A percentile compares a stretch with the other conserved stretches of the same genome.
Evolutionary conservation across 108 stramenopile genomes (phyloP).

Genomic region (Schizochytrium sp.): DNA sequence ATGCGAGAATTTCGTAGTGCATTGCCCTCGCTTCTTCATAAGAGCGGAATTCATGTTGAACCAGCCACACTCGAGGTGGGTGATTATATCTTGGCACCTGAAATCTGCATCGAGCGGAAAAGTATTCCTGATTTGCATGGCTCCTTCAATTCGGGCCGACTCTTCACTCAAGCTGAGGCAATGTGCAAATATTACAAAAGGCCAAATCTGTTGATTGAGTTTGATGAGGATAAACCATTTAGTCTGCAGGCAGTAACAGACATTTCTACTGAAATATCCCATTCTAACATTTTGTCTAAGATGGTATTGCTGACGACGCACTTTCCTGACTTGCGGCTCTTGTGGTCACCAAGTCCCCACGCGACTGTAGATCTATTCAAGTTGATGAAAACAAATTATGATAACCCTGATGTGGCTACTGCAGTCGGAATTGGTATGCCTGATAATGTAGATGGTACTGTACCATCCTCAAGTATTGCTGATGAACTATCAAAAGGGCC

Average conservation of each 20-base stretch:
- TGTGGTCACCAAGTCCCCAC: constrained; percentile 93
- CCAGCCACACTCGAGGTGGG: constrained; percentile 92
- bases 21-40: constrained; percentile 93
- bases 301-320: constrained; percentile 85
- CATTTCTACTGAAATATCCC: constrained; percentile 84
- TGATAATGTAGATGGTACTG: constrained; percentile 65
- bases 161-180: constrained; percentile 90
- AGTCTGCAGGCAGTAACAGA: constrained; percentile 84
- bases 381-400: constrained; percentile 83
- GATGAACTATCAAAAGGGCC: not conserved
- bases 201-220: constrained; percentile 91
- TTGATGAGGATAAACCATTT: constrained; percentile 90
- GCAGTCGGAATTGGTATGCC: constrained; percentile 85
- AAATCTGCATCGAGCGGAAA: constrained; percentile 95
- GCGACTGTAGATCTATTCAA: constrained; percentile 92
- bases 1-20: constrained; percentile 96
- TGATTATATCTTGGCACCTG: constrained; percentile 95
- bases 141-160: constrained; percentile 89
- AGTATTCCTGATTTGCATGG: constrained; percentile 93
- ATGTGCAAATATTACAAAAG: constrained; percentile 92
- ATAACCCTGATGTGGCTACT: constrained; percentile 86
- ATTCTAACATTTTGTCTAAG: constrained; percentile 85
- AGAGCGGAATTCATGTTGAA: constrained; percentile 87
- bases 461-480: constrained; percentile 4
- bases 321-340: constrained; percentile 89